These are phyloP conservation scores for Mentha longifolia DNA, from an alignment of 257 asterid genomes.

Conservation along the genomic window DNA sequence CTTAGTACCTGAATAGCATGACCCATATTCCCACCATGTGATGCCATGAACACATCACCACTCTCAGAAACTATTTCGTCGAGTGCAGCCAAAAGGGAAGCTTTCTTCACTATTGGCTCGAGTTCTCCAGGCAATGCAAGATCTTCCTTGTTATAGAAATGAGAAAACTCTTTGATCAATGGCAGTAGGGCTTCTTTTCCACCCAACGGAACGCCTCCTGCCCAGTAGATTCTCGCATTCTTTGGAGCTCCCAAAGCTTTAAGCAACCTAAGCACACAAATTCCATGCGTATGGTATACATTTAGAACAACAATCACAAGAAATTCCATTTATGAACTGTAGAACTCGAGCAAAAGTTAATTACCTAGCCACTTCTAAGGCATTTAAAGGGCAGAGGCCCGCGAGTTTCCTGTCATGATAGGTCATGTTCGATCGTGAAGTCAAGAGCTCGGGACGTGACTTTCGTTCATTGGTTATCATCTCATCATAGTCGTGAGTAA, in stretches of 20 bases:
- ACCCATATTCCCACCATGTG: constrained; percentile 98
- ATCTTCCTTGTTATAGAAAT: constrained; percentile 79
- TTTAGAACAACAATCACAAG: background rate
- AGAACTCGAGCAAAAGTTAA: background rate
- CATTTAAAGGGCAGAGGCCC: constrained; percentile 90
- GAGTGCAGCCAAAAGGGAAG: constrained; percentile 80
- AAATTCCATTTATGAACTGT: background rate
- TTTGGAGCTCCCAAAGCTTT: constrained; percentile 83
- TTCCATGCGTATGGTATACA: background rate
- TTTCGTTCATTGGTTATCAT: constrained; percentile 74
- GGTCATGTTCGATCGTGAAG: constrained; percentile 88
- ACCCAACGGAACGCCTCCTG: constrained; percentile 86
- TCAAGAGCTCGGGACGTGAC: constrained; percentile 71
- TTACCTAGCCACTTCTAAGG: constrained; percentile 79
- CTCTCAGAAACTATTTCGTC: constrained; percentile 79
- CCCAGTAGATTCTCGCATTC: constrained; percentile 76
- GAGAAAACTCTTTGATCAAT: constrained; percentile 55
- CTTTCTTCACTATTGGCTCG: constrained; percentile 64
- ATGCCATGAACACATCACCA: constrained; percentile 87
- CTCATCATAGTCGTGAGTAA: constrained; percentile 64
- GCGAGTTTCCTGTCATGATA: constrained; percentile 77
- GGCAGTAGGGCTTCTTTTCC: constrained; percentile 77
- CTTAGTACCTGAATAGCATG: constrained; percentile 61
- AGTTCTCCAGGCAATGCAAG: constrained; percentile 82
- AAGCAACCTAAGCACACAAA: constrained; percentile 54